These are phyloP conservation scores for Carpinus fangiana DNA, from an alignment of 306 rosid species.

Conservation along the genomic window DNA sequence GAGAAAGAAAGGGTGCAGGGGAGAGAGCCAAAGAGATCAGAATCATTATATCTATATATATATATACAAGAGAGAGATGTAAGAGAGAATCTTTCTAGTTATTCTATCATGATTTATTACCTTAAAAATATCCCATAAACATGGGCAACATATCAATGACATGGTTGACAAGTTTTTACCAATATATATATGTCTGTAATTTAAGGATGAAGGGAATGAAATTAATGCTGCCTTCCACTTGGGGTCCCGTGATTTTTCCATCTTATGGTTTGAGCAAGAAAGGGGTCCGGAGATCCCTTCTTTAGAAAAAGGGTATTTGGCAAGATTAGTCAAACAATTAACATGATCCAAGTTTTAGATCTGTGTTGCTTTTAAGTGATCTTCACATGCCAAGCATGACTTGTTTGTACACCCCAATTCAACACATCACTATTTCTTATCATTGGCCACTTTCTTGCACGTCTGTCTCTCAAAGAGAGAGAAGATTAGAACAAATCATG, in stretches of 20 bases:
- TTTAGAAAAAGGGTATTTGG: not conserved
- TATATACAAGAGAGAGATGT: not conserved
- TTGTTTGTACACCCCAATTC: not conserved
- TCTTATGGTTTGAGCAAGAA: not conserved
- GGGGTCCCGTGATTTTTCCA: not conserved
- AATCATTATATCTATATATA: no score
- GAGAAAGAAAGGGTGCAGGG: no score
- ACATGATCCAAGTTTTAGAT: not conserved
- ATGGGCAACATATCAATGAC: not conserved
- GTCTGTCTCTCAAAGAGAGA: not conserved
- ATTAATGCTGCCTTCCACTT: not conserved
- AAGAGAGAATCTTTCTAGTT: not conserved
- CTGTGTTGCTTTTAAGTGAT: not conserved
- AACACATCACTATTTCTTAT: not conserved
- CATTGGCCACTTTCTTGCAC: not conserved
- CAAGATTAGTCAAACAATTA: not conserved
- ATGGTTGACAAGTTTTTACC: not conserved
- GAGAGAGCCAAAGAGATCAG: not conserved
- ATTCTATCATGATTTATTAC: no score
- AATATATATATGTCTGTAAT: not conserved
- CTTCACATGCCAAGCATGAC: constrained; percentile 28
- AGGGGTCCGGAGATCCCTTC: not conserved
- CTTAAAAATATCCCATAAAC: not conserved
- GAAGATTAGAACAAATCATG: no score
- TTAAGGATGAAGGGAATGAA: not conserved